Conservation (phyloP, 2,329 filamentous ascomycete species). For the Diaporthe citri region DNA sequence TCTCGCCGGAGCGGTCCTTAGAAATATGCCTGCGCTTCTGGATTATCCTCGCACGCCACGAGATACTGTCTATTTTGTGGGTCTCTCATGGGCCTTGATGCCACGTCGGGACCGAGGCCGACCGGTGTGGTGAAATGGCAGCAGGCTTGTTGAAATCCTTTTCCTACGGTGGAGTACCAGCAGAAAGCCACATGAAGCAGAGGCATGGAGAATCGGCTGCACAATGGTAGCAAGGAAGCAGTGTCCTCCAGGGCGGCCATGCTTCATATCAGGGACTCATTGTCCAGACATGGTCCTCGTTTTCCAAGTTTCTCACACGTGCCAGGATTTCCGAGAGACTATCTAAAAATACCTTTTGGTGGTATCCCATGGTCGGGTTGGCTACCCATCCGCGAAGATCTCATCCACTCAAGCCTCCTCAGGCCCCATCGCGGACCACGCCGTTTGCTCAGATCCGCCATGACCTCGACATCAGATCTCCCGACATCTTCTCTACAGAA, state of each 20-base stretch:
- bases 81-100: background rate
- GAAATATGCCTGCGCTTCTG: background rate
- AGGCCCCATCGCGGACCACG: background rate
- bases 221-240: background rate
- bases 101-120: background rate
- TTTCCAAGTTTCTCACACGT: background rate
- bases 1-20: background rate
- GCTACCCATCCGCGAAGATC: background rate
- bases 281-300: background rate
- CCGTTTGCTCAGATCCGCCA: background rate
- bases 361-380: background rate
- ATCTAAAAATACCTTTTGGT: too few species aligned
- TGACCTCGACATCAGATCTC: constrained; percentile 14
- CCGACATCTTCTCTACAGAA: constrained; percentile 13
- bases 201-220: background rate
- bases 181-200: background rate
- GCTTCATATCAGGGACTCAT: background rate
- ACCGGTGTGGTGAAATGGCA: constrained; percentile 2
- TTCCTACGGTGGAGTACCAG: background rate
- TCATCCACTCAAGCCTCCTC: background rate
- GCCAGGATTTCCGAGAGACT: background rate
- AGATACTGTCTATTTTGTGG: background rate
- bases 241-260: background rate
- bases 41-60: background rate
- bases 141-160: background rate